Evolutionary conservation across 2,329 filamentous ascomycete species (phyloP), one percentile per base, ranked within the genome.

Genomic region (Aureobasidium pullulans): DNA sequence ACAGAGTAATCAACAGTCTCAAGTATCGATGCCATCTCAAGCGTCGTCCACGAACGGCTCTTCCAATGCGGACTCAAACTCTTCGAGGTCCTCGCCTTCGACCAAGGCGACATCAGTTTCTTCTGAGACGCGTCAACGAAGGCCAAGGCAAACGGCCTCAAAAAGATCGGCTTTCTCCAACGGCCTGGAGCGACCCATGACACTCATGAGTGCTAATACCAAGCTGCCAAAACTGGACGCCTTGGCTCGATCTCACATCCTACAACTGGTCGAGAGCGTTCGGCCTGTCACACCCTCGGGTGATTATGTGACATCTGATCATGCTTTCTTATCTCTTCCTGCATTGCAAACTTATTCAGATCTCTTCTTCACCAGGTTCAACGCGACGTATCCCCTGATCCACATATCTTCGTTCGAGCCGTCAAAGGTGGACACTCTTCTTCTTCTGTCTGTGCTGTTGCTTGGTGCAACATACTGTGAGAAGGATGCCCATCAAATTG

Each of bases 391-490:
- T 63, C 84, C 83, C 0, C 71, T 85, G 1, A 76, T 86, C 8
- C 82, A 86, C 61, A 73, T 79, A 62, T 72, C 81, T 1, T 84
- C 82, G 0, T 86, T 85, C 64, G 73, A 81, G 44, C 75, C 80
- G 1, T 73, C 71, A 7, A 67, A 72, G 3, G 72, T 76, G 0
- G 79, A 85, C 29, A 74, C 81, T 0, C 69, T 85, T 0, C 72
- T 85, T 0, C 71, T 86, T 0, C 70, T 80, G 0, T 78, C 83
- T 0, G 75, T 85, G 0, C 63, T 86, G 2, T 72, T 84, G 2
- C 76, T 86, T n/a, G 83, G 84, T 0, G 83, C 83, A 0, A 85
- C 83, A 0, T 86, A 85, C 63, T 77, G 78, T 10, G 79, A 76
- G 54, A 83, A 84, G 57, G 79, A 81, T 40, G 77, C 81, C 0